These are phyloP conservation scores for Talaromyces albobiverticillius DNA, from an alignment of 2,329 filamentous ascomycete species.

Conservation along the genomic window DNA sequence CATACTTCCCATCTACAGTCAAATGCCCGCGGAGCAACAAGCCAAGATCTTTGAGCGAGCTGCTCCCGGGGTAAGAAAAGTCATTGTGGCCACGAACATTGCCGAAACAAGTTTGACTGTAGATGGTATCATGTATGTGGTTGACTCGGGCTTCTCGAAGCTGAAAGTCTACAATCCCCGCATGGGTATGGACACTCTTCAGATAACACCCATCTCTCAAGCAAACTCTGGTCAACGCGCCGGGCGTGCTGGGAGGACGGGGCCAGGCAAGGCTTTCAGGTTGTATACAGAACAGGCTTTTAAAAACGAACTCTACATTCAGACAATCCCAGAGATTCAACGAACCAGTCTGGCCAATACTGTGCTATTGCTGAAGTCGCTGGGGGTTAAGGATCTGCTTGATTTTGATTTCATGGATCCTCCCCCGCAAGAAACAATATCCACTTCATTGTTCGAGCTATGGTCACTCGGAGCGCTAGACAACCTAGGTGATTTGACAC, in stretches of 20 bases:
- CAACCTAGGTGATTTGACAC: slow-evolving; percentile 87
- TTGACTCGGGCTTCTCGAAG: slow-evolving; percentile 94
- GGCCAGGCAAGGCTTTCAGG: slow-evolving; percentile 91
- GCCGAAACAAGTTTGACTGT: slow-evolving; percentile 97
- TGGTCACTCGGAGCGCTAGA: slow-evolving; percentile 94
- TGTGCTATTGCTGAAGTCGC: slow-evolving; percentile 86
- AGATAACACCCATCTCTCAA: slow-evolving; percentile 96
- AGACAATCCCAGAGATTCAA: slow-evolving; percentile 97
- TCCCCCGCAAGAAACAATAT: slow-evolving; percentile 95
- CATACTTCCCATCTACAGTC: slow-evolving; percentile 96
- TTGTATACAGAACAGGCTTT: slow-evolving; percentile 93
- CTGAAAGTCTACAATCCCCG: slow-evolving; percentile 98
- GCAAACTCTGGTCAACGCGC: slow-evolving; percentile 93
- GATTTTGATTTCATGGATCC: slow-evolving; percentile 99
- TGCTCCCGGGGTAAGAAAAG: slow-evolving; percentile 85
- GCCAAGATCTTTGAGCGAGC: slow-evolving; percentile 97
- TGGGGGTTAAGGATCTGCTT: slow-evolving; percentile 88
- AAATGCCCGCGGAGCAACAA: slow-evolving; percentile 97
- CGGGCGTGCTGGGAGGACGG: slow-evolving; percentile 88
- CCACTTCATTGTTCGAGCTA: slow-evolving; percentile 92
- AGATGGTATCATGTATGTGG: slow-evolving; percentile 98
- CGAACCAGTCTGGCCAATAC: slow-evolving; percentile 94
- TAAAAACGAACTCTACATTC: slow-evolving; percentile 92
- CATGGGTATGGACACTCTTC: slow-evolving; percentile 98
- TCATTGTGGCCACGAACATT: slow-evolving; percentile 98